Conservation (phyloP, 2,329 filamentous ascomycete genomes). For the Ceratocystis colombiana region DNA sequence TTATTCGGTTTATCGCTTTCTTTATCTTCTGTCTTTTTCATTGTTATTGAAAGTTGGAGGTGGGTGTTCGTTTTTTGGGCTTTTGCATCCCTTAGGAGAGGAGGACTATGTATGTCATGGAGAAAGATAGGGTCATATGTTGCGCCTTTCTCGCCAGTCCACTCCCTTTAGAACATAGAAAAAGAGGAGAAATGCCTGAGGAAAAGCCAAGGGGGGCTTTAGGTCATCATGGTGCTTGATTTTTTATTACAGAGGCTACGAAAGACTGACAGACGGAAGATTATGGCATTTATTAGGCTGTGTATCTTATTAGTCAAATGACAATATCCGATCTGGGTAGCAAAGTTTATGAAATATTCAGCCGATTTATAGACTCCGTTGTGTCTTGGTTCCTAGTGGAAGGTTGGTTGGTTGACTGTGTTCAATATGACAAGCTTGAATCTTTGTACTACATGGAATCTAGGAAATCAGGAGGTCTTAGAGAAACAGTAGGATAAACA, state of each 20-base stretch:
- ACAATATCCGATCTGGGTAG: slow-evolving; percentile 15
- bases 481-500: neutral
- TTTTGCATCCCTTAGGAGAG: slow-evolving; percentile 10
- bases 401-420: neutral
- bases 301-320: slow-evolving; percentile 19
- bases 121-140: neutral
- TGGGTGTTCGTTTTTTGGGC: slow-evolving; percentile 10
- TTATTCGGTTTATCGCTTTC: slow-evolving; percentile 17
- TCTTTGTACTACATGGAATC: neutral
- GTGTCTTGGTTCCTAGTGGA: neutral
- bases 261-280: slow-evolving; percentile 11
- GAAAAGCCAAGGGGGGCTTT: neutral
- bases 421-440: neutral
- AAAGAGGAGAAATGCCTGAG: slow-evolving; percentile 5
- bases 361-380: neutral
- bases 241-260: slow-evolving; percentile 15
- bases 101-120: neutral
- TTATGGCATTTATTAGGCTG: slow-evolving; percentile 20
- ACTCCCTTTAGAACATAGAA: slow-evolving; percentile 9
- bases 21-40: slow-evolving; percentile 19
- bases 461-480: neutral
- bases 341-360: slow-evolving; percentile 8
- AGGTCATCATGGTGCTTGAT: slow-evolving; percentile 2
- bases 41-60: slow-evolving; percentile 14
- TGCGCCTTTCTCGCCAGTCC: neutral